Base-by-base conservation (phyloP, 2,329 filamentous ascomycete genomes). In the Fonsecaea erecta region DNA sequence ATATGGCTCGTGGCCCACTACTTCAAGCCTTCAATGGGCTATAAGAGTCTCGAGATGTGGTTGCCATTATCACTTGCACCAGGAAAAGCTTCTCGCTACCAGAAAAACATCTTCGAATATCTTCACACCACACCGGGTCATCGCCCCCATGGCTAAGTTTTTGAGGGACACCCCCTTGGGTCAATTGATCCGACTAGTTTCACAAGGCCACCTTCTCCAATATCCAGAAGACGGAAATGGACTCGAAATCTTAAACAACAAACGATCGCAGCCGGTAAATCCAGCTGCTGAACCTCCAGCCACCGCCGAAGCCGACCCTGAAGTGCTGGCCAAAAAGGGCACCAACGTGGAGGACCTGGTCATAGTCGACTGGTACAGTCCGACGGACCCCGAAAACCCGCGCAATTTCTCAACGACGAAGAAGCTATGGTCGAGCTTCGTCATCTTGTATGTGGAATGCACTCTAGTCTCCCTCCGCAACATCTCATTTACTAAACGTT, bases 331-430 rank as follows among this genome's bases (percentile, higher is more conserved):
- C n/a, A 59, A 48, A 30, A 59, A 32, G 21, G 43, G 26, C 14
- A 48, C 56, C 21, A 59, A 59, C 35, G 70, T 70, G 24, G 75
- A 77, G 32, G 76, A 76, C 18, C 57, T 70, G 8, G 73, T 74
- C 52, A 65, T 76, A 1, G 71, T 76, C 28, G 74, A 75, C 52
- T 76, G 75, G 75, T 76, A 75, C 59, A 81, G 77, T 48, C 82
- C 80, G 16, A 83, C 86, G 63, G 85, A 87, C 68, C 72, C 77
- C 2, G 82, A 78, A 2, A 85, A 86, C 70, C 85, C 85, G 9
- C 71, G 73, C 51, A 75, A 75, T 52, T 76, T 74, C 73, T 71
- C 72, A 1, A 69, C 68, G 46, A 28, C 28, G 14, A 73, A 73
- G 64, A 74, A 74, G 5, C 65, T 67, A 21, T 60, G 71, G 5